Conservation (phyloP, 2,329 filamentous ascomycete genomes). For the Hymenoscyphus salicellus region DNA sequence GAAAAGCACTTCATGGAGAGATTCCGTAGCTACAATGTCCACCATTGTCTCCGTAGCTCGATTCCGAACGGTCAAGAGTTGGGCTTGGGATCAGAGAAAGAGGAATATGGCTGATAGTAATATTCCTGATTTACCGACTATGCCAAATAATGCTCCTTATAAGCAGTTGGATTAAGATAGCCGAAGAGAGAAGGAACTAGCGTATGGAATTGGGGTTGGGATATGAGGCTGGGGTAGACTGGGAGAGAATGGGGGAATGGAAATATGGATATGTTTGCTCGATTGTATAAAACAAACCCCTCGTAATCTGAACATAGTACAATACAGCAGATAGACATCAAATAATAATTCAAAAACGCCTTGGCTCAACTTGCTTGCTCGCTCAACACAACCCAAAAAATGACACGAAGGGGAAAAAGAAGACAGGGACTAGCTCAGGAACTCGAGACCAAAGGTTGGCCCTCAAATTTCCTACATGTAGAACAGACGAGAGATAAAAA, state of each 20-base stretch:
- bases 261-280: not conserved
- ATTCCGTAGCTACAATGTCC: conserved; percentile 1
- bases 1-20: not conserved
- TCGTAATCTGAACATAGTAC: not conserved
- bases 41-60: not conserved
- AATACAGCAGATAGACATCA: not conserved
- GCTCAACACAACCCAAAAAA: not conserved
- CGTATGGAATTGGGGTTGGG: not conserved
- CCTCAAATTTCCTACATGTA: too few relatives aligned
- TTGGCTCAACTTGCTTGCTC: not conserved
- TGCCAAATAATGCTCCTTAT: not conserved
- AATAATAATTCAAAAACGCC: not conserved
- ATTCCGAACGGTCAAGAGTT: not conserved
- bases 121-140: not conserved
- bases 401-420: not conserved
- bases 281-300: not conserved
- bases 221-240: not conserved
- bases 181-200: not conserved
- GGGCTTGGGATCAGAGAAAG: conserved; percentile 1
- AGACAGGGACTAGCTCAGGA: too few relatives aligned
- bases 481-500: not conserved
- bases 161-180: not conserved
- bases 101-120: not conserved
- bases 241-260: not conserved
- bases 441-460: too few relatives aligned